Base-by-base conservation (phyloP, 139 green algal species). In the Monoraphidium neglectum region DNA sequence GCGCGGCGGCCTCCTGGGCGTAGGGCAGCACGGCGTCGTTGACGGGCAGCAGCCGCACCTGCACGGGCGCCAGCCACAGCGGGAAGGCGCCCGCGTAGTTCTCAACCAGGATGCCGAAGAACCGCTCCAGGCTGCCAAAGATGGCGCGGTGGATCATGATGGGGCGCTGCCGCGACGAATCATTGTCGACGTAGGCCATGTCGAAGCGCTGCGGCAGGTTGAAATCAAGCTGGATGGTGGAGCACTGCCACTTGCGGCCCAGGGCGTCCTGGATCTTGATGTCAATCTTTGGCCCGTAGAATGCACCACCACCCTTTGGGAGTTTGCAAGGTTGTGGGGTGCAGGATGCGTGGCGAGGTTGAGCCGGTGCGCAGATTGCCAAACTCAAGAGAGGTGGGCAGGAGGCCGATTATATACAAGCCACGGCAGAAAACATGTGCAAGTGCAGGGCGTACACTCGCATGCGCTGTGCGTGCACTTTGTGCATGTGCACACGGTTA, bases 211-310 rank as follows among this genome's bases (percentile, higher is more conserved):
- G 84, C 13, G 96, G 96, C 80, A 99, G 89, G 83, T 99, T 99
- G 88, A 98, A 99, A 86, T 99, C 96, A 24, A 99, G 87, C 91
- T 99, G 95, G 38, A 99, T 93, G 37, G 96, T 99, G 74, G 92
- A 97, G 90, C 96, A 99, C 87, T 99, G 96, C 95, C 96, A 99
- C 82, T 97, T 95, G 59, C 96, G 92, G 26, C 96, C 95, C 49
- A 97, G 91, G 46, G 92, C 92, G 76, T 98, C 94, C 70, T 90
- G 82, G 76, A 97, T 97, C 78, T 98, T 99, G 84, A 99, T 89
- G 83, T 99, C 96, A 72, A 99, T 99, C 87, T 99, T 99, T 23
- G 96, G 96, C 3, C 96, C 96, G 81, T 99, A 99, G 83, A 99
- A 99, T 5, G 96, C 96, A 57, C 96, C 96, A 30, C 94, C 95